phyloP scores from a whole-genome alignment of 1,284 basidiomycete genomes.

The Trametes polyzona region DNA sequence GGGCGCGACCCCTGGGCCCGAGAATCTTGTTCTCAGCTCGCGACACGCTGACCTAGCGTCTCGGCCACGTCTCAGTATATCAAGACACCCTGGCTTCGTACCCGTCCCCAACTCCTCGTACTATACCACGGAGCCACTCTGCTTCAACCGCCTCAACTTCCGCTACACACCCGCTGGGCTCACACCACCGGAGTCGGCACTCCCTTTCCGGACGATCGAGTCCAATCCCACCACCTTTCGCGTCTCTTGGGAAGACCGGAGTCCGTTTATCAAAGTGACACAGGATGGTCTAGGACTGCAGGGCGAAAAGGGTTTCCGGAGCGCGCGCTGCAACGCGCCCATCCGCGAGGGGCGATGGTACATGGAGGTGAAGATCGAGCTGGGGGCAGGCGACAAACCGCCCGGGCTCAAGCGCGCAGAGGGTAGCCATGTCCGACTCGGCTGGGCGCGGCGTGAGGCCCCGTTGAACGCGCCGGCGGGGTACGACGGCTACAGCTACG shows the following conservation, averaged over 20 bases:
- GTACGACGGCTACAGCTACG: slow-evolving; percentile 93
- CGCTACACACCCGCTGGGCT: slow-evolving; percentile 85
- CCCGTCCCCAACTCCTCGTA: slow-evolving; percentile 60
- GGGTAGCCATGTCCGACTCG: slow-evolving; percentile 87
- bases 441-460: slow-evolving; percentile 92
- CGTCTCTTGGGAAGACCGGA: slow-evolving; percentile 89
- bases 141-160: slow-evolving; percentile 76
- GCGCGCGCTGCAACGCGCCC: slow-evolving; percentile 88
- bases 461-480: slow-evolving; percentile 93
- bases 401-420: slow-evolving; percentile 52
- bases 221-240: slow-evolving; percentile 67
- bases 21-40: slow-evolving; percentile 58
- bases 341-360: slow-evolving; percentile 94
- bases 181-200: slow-evolving; percentile 57
- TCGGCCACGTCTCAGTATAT: slow-evolving; percentile 69
- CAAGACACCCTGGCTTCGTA: slow-evolving; percentile 69
- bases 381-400: slow-evolving; percentile 70
- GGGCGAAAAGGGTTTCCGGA: slow-evolving; percentile 90
- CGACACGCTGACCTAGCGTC: slow-evolving; percentile 63
- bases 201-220: slow-evolving; percentile 80
- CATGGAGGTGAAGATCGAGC: slow-evolving; percentile 84
- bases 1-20: slow-evolving; percentile 33
- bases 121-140: slow-evolving; percentile 68
- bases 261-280: slow-evolving; percentile 78
- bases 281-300: slow-evolving; percentile 78